Evolutionary conservation across 2,329 filamentous ascomycete genomes (phyloP), one percentile per base, ranked within the genome.

Genomic region (Colletotrichum sp.): DNA sequence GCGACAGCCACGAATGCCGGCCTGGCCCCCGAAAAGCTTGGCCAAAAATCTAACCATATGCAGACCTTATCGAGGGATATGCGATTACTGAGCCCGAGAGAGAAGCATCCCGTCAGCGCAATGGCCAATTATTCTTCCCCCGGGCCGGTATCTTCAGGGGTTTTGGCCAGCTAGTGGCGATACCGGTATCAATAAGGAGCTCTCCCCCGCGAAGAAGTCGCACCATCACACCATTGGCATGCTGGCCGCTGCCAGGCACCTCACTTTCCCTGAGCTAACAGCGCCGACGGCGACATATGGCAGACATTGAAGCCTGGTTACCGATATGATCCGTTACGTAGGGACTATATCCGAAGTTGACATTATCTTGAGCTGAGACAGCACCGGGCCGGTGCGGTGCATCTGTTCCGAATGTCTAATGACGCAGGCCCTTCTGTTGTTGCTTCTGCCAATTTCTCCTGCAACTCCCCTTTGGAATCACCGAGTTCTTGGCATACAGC

Each of bases 361-460:
- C 34, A 16, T 43, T 21, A 38, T 63, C 31, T 47, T 27, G 24
- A 38, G n/a, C 47, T 38, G 2, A 58, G 29, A 16, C 27, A 65
- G 31, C 54, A 70, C 59, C 51, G 69, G 69, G 36, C 66, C 55
- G 59, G 59, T 73, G 51, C 59, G 59, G 59, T 73, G 51, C 59
- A 58, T 9, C 1, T 16, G 16, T 36, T 69, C 21, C 8, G 21
- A 36, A 70, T 70, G 58, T 43, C 36, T 47, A 73, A 34, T 38
- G 13, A 64, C 21, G 33, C 18, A 33, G 38, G 38, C n/a, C 38
- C 43, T 1, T 34, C 58, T 54, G 15, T 21, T 54, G 16, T 31
- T 55, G 34, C 33, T 21, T 34, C 36, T 29, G 18, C 16, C 63
- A 21, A 36, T 24, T 13, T 33, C 43, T 31, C 27, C 33, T n/a